Base-by-base conservation (phyloP, 495 filamentous ascomycete species). In the Sordaria brevicollis region DNA sequence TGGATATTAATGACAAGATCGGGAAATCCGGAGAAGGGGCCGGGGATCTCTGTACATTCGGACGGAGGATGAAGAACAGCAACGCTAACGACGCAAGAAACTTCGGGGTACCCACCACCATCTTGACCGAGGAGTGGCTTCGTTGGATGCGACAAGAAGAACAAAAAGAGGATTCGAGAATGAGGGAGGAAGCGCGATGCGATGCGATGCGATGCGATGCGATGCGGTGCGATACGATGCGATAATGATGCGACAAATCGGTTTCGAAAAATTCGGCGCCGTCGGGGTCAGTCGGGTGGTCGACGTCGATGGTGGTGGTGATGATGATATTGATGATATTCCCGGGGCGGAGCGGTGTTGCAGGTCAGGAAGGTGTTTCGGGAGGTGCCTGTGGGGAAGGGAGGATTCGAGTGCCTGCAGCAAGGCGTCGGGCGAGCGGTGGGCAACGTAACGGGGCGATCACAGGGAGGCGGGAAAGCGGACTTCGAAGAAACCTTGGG, bases 51-150 rank as follows among this genome's bases (percentile, higher is more conserved):
- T 62, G 49, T 62, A 62, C 49, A 62, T 62, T 62, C 25, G 25
- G 49, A 62, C 49, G 49, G 25, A 62, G 49, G 25, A 62, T 62
- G 49, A 31, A 62, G 49, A 62, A 62, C 49, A 67, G 35, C 43
- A 70, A 35, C 68, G 38, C 65, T 62, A 39, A 33, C 54, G 37
- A 69, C 57, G 71, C 17, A 62, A 65, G 33, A 37, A 43, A 43
- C 49, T 39, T 34, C 70, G 71, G 69, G 62, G 37, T 65, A 83
- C 81, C 72, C 72, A 82, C 81, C 77, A 84, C 82, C 82, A 84
- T 84, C 41, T 74, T 82, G 73, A 69, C 66, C 9, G 68, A 69
- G 68, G 69, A 43, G 65, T 65, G 38, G 43, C n/a, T 49, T 15
- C 36, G 34, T 34, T 39, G 43, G 17, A 19, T 70, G 25, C 65